phyloP scores from a whole-genome alignment of 306 rosid genomes.

The Inga laurina region DNA sequence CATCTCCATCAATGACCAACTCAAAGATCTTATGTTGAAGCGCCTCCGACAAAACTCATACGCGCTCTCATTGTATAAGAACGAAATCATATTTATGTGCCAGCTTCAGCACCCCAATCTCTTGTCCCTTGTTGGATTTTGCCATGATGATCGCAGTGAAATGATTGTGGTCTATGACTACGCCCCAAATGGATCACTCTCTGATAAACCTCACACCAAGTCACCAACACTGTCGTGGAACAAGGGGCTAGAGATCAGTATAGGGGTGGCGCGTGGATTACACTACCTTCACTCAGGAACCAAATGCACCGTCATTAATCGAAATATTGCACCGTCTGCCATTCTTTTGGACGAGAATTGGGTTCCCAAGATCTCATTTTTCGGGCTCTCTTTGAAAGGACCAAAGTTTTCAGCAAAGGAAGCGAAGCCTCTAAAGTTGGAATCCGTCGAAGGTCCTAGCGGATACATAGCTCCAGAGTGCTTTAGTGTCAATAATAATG shows the following conservation, averaged over 20 bases:
- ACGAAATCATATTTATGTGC: background rate
- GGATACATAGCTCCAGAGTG: slow-evolving; percentile 26
- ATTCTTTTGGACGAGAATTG: background rate
- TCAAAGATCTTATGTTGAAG: background rate
- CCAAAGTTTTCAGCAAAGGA: background rate
- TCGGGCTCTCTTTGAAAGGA: background rate
- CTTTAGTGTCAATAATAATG: background rate
- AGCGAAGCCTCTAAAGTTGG: background rate
- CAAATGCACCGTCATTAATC: background rate
- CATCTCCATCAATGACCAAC: background rate
- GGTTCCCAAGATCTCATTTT: background rate
- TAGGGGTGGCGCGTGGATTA: slow-evolving; percentile 5
- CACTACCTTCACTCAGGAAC: background rate
- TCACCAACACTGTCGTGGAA: background rate
- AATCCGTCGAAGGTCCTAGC: background rate
- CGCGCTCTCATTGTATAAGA: background rate
- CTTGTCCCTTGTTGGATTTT: background rate
- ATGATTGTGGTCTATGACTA: slow-evolving; percentile 1
- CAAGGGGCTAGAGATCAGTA: slow-evolving; percentile 7
- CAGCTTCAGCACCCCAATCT: background rate
- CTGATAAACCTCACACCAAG: background rate
- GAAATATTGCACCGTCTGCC: background rate
- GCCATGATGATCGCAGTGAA: background rate
- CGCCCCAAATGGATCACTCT: background rate
- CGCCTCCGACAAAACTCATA: too few relatives aligned